These are phyloP conservation scores for Arthrinium puccinioides DNA, from an alignment of 2,329 filamentous ascomycete species.

Conservation along the genomic window DNA sequence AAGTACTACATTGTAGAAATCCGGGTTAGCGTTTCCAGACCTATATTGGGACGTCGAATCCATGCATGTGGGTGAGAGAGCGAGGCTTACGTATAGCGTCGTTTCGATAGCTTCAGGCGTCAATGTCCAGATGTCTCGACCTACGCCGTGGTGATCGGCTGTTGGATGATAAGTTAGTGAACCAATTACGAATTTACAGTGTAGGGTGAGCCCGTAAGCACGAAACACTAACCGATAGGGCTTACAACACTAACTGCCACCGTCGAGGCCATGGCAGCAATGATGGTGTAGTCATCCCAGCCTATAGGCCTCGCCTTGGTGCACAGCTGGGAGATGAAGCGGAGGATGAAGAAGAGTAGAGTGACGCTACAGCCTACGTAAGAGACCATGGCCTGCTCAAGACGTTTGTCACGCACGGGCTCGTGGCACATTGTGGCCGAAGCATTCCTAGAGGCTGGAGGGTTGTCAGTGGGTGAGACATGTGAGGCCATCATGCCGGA, in stretches of 20 bases:
- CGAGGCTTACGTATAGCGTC: conserved; percentile 7
- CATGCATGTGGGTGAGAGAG: no score
- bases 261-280: conserved; percentile 2
- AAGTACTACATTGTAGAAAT: no score
- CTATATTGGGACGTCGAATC: no score
- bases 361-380: conserved; percentile 7
- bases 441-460: conserved; percentile 5
- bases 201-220: no score
- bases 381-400: conserved; percentile 4
- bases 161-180: background rate
- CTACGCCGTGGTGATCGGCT: conserved; percentile 5
- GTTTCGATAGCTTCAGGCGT: conserved; percentile 6
- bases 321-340: conserved; percentile 2
- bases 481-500: no score
- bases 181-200: no score
- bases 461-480: no score
- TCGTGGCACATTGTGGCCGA: conserved; percentile 6
- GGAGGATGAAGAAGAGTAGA: conserved; percentile 4
- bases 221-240: conserved; percentile 3
- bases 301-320: conserved; percentile 2
- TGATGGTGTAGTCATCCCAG: conserved; percentile 7
- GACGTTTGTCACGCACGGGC: conserved; percentile 3
- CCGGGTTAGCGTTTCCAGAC: no score
- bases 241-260: conserved; percentile 3
- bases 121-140: conserved; percentile 10